Conservation (phyloP, 2,329 filamentous ascomycete genomes). For the Aureobasidium sp. region DNA sequence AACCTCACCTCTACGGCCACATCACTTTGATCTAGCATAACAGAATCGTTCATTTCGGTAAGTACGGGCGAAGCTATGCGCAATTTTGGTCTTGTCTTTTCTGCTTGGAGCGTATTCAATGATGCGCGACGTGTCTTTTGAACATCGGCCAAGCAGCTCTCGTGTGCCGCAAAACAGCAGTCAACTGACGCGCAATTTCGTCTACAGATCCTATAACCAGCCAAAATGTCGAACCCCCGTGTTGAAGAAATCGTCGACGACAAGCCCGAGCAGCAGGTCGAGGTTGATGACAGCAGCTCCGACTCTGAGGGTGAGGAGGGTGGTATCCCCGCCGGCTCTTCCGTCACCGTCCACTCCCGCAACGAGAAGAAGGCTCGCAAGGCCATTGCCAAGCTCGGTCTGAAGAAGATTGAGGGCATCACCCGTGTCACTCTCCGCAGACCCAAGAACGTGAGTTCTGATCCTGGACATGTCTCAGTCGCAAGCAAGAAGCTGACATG, state of each 20-base stretch:
- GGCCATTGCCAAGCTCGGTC: constrained; percentile 95
- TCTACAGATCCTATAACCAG: constrained; percentile 18
- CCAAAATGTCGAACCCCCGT: constrained; percentile 91
- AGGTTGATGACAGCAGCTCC: constrained; percentile 66
- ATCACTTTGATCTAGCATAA: not conserved
- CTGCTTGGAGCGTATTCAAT: not conserved
- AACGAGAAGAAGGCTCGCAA: constrained; percentile 99
- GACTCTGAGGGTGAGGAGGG: constrained; percentile 67
- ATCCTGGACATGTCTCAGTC: not conserved
- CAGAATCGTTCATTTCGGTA: constrained; percentile 6
- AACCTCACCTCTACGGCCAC: constrained; percentile 8
- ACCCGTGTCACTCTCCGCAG: constrained; percentile 95
- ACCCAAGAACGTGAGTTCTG: constrained; percentile 88
- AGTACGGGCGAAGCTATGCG: constrained; percentile 13
- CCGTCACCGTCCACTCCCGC: constrained; percentile 89
- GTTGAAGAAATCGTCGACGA: constrained; percentile 95
- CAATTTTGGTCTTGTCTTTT: not conserved
- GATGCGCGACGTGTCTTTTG: not conserved
- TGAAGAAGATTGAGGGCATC: constrained; percentile 94
- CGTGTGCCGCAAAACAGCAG: not conserved
- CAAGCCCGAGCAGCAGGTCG: constrained; percentile 69
- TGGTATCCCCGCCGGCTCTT: constrained; percentile 73
- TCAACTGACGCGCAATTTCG: constrained; percentile 13
- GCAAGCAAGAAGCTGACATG: constrained; percentile 11
- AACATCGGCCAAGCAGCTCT: not conserved